Evolutionary conservation across 129 eudicot species (phyloP).

Genomic region (Deinandra increscens): DNA sequence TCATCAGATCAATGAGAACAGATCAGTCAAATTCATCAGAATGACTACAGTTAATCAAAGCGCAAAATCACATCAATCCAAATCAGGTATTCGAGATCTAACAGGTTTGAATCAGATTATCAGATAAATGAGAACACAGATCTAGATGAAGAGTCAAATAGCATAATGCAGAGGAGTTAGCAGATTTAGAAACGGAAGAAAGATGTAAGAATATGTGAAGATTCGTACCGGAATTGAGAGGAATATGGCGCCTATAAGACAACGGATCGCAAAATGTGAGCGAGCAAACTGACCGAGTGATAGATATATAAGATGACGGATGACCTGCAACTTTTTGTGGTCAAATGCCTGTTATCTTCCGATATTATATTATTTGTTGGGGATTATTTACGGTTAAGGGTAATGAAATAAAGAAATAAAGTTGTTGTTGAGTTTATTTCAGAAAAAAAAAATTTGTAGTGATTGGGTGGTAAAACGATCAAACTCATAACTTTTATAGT

Average conservation of each 20-base stretch:
- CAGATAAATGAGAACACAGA: too few species aligned
- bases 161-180: conserved; percentile 11
- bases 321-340: neutral
- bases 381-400: too few species aligned
- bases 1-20: neutral
- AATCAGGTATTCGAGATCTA: neutral
- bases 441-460: too few species aligned
- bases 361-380: too few species aligned
- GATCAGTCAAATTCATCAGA: too few species aligned
- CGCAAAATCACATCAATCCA: conserved; percentile 7
- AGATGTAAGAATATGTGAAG: neutral
- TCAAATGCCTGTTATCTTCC: neutral
- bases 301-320: too few species aligned
- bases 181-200: neutral
- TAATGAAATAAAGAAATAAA: too few species aligned
- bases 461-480: too few species aligned
- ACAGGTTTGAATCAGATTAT: neutral
- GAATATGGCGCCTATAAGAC: conserved; percentile 26
- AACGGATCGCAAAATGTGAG: conserved; percentile 12
- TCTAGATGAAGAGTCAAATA: too few species aligned
- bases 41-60: neutral
- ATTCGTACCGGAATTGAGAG: conserved; percentile 4
- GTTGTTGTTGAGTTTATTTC: too few species aligned
- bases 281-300: neutral
- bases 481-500: too few species aligned